phyloP scores from a whole-genome alignment of 371 early-diverging fungal genomes.

The Conidiobolus incongruus region DNA sequence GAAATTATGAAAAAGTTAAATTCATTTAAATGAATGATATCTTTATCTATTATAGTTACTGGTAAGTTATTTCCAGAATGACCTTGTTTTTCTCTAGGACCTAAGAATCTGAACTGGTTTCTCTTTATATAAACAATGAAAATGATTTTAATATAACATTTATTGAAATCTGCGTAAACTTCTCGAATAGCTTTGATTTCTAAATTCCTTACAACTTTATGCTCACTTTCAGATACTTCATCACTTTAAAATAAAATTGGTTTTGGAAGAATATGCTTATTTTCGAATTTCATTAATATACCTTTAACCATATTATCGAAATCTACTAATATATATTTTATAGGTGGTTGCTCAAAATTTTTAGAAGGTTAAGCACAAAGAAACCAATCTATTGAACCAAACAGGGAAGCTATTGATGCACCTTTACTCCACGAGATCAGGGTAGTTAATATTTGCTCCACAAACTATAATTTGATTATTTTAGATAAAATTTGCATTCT shows the following conservation, averaged over 20 bases:
- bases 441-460: conserved; percentile 89
- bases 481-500: conserved; percentile 29
- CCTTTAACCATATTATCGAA: conserved; percentile 62
- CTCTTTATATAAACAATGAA: conserved; percentile 90
- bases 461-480: conserved; percentile 73
- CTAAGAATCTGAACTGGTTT: conserved; percentile 88
- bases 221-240: conserved; percentile 83
- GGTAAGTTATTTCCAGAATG: conserved; percentile 52
- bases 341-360: conserved; percentile 58
- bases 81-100: conserved; percentile 31
- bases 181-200: conserved; percentile 61
- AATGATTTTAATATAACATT: conserved; percentile 58
- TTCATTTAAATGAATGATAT: conserved; percentile 56
- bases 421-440: conserved; percentile 45
- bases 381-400: conserved; percentile 69
- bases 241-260: conserved; percentile 88
- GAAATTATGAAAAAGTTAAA: conserved; percentile 81
- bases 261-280: conserved; percentile 48
- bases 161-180: conserved; percentile 36
- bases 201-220: conserved; percentile 40
- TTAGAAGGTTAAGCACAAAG: conserved; percentile 65
- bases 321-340: conserved; percentile 73
- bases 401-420: conserved; percentile 79
- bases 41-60: conserved; percentile 80
- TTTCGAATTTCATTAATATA: conserved; percentile 54